phyloP scores from a whole-genome alignment of 148 eudicot species.

The Rhododendron ovatum region DNA sequence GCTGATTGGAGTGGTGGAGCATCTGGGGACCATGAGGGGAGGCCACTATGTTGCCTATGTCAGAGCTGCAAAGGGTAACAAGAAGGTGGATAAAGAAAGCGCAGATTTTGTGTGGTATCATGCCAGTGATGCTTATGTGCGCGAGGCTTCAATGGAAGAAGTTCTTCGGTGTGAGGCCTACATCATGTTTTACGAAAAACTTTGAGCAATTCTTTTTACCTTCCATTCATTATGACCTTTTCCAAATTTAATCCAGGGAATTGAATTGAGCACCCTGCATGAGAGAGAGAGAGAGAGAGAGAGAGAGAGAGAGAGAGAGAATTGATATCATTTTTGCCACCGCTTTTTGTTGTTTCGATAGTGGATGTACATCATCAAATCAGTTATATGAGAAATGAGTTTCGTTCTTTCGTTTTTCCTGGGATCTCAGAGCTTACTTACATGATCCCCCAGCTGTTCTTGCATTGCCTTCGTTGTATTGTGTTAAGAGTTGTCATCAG shows the following conservation, averaged over 20 bases:
- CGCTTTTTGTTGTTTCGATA: not conserved
- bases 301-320: not conserved
- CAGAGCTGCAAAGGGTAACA: conserved; percentile 40
- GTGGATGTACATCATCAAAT: not conserved
- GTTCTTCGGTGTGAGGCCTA: conserved; percentile 80
- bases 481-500: not conserved
- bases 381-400: not conserved
- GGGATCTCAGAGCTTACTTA: not conserved
- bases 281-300: not conserved
- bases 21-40: conserved; percentile 74
- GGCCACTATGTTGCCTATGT: conserved; percentile 90
- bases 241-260: not conserved
- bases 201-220: conserved; percentile 21
- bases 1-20: conserved; percentile 82
- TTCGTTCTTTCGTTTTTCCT: not conserved
- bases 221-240: conserved; percentile 2
- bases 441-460: not conserved
- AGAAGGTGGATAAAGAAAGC: conserved; percentile 24
- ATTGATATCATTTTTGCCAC: not conserved
- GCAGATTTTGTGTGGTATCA: conserved; percentile 60
- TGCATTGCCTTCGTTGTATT: not conserved
- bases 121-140: conserved; percentile 66
- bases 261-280: conserved; percentile 1
- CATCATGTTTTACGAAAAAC: conserved; percentile 68
- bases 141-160: conserved; percentile 58